A percentile compares a stretch with the other conserved stretches of the same genome.
Evolutionary conservation across 108 stramenopile species (phyloP).

Genomic region (Halocafeteria seosinensis): DNA sequence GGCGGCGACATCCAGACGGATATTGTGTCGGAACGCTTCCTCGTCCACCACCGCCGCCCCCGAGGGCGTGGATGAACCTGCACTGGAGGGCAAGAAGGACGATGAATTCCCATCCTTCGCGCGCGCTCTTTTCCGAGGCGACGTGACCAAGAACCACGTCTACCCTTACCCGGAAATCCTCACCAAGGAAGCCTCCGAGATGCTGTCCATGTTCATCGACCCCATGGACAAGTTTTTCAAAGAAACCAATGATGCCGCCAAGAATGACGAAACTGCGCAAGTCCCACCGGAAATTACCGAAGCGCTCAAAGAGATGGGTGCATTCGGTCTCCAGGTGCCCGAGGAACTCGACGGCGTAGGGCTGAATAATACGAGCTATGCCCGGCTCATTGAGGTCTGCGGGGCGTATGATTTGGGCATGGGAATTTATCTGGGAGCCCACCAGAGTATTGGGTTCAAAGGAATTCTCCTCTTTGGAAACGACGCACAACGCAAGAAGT

Average conservation of each 20-base stretch:
- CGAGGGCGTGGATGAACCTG: no score
- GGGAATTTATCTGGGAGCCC: constrained; percentile 69
- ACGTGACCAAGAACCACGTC: not conserved
- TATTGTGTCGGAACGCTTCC: no score
- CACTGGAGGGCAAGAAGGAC: not conserved
- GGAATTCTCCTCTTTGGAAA: constrained; percentile 70
- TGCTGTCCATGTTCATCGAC: not conserved
- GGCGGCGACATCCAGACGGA: no score
- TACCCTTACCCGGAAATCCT: not conserved
- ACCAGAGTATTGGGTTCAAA: constrained; percentile 81
- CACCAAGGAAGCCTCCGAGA: not conserved
- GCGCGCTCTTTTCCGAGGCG: not conserved
- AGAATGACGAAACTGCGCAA: not conserved
- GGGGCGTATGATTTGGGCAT: constrained; percentile 70
- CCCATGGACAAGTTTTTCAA: not conserved
- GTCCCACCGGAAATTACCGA: constrained; percentile 15
- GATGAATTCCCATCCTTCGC: not conserved
- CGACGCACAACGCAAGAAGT: constrained; percentile 45
- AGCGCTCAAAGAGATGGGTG: constrained; percentile 52
- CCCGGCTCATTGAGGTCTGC: constrained; percentile 72
- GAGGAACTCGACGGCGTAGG: constrained; percentile 59
- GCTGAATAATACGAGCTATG: constrained; percentile 60
- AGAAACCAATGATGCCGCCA: not conserved
- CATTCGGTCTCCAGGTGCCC: constrained; percentile 36
- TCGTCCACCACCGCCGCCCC: no score